phyloP scores from a whole-genome alignment of 345 rosid species.

The Brassica nigra region DNA sequence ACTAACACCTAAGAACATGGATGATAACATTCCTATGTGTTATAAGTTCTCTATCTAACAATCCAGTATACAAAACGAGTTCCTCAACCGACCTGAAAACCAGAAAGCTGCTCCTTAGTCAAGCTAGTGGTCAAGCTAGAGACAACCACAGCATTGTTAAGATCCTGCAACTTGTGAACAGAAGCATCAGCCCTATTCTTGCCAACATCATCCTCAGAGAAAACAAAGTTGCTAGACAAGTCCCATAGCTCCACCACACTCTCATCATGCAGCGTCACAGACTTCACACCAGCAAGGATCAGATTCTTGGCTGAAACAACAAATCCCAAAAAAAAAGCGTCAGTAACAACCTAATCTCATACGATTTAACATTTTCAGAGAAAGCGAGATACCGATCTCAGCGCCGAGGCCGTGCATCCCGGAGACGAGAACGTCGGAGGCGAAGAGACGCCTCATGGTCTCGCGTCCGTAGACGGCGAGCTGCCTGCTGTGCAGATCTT shows the following conservation, averaged over 20 bases:
- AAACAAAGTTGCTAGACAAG: slow-evolving; percentile 81
- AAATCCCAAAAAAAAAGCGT: neutral
- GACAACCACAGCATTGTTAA: slow-evolving; percentile 81
- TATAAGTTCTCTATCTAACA: neutral
- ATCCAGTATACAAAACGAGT: neutral
- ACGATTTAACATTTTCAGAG: neutral
- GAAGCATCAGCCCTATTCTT: slow-evolving; percentile 95
- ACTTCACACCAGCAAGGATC: slow-evolving; percentile 96
- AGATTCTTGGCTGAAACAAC: slow-evolving; percentile 82
- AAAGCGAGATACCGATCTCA: slow-evolving; percentile 69
- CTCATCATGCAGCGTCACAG: slow-evolving; percentile 94
- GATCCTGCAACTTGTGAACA: slow-evolving; percentile 93
- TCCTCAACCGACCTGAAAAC: slow-evolving; percentile 66
- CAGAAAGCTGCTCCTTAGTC: slow-evolving; percentile 74
- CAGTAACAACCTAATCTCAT: neutral
- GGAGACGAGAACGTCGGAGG: slow-evolving; percentile 80
- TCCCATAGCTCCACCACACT: slow-evolving; percentile 87
- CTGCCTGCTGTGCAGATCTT: slow-evolving; percentile 98
- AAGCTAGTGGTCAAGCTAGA: slow-evolving; percentile 68
- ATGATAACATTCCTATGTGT: no score
- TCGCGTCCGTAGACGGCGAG: slow-evolving; percentile 99
- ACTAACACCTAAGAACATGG: no score
- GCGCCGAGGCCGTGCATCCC: slow-evolving; percentile 97
- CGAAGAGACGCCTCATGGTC: slow-evolving; percentile 95
- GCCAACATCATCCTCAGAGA: slow-evolving; percentile 81